phyloP scores from a whole-genome alignment of 306 rosid genomes.

The Astragalus glycyphyllos region DNA sequence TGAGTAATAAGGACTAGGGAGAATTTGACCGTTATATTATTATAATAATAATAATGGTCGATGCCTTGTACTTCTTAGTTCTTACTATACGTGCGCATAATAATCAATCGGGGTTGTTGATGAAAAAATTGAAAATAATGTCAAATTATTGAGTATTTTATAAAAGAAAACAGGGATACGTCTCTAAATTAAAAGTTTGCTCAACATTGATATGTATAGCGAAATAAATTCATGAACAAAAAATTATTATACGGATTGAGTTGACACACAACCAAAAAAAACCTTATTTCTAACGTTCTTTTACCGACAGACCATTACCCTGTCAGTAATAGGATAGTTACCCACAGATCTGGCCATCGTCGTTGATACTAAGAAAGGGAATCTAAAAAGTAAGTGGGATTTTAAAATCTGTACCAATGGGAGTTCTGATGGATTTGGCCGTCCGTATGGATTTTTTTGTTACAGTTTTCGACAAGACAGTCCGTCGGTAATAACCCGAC shows the following conservation, averaged over 20 bases:
- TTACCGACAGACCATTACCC: no score
- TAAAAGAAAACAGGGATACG: not conserved
- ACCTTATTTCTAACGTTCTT: no score
- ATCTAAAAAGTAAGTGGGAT: no score
- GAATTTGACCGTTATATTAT: conserved; percentile 21
- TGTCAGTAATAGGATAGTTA: no score
- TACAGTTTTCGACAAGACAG: no score
- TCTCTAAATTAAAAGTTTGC: not conserved
- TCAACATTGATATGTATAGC: not conserved
- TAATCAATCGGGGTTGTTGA: not conserved
- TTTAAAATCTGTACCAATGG: no score
- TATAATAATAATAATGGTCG: not conserved
- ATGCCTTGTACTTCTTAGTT: conserved; percentile 25
- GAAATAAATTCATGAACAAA: not conserved
- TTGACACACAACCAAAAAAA: no score
- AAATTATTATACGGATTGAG: not conserved
- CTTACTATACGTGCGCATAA: not conserved
- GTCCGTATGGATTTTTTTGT: no score
- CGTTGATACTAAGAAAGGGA: no score
- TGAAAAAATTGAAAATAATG: conserved; percentile 16
- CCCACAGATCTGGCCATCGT: no score
- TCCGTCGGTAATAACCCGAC: no score
- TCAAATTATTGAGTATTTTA: conserved; percentile 20
- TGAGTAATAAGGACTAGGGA: not conserved
- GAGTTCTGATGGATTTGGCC: no score